Evolutionary conservation across 192 early-diverging fungal species (phyloP).

Genomic region (Helicostylum pulchrum): DNA sequence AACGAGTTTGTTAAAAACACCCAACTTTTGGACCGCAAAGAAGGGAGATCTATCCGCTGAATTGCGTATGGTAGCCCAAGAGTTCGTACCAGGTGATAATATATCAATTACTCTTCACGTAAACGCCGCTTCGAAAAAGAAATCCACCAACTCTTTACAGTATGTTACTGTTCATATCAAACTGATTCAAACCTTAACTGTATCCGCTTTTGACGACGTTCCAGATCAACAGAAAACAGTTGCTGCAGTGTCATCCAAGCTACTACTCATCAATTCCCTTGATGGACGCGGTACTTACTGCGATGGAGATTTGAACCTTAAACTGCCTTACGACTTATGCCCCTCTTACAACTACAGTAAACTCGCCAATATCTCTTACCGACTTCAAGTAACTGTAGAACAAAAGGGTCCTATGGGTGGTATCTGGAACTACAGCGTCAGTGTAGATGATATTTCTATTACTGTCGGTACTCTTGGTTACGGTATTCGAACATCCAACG

Average conservation of each 20-base stretch:
- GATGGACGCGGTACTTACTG: neutral
- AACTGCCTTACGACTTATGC: constrained; percentile 9
- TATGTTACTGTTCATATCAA: constrained; percentile 3
- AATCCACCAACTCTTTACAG: neutral
- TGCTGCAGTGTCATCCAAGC: neutral
- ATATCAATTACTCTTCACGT: neutral
- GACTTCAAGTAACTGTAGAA: constrained; percentile 3
- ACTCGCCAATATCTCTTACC: constrained; percentile 7
- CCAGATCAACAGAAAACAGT: neutral
- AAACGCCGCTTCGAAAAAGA: neutral
- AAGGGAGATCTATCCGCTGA: neutral
- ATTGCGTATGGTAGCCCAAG: neutral
- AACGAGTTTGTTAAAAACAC: constrained; percentile 12
- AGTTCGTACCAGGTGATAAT: constrained; percentile 19
- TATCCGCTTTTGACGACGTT: neutral
- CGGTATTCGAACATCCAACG: constrained; percentile 18
- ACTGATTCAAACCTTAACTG: neutral
- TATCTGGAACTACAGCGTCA: constrained; percentile 1
- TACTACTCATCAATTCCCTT: neutral
- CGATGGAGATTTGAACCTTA: neutral
- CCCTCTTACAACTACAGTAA: constrained; percentile 16
- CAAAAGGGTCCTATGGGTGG: neutral
- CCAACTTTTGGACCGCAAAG: neutral
- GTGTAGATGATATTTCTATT: constrained; percentile 9
- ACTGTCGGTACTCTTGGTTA: constrained; percentile 24